Percentiles rank a stretch among this genome's conserved stretches.
phyloP scores from a whole-genome alignment of 129 eudicot genomes.

The Solidago caesia region DNA sequence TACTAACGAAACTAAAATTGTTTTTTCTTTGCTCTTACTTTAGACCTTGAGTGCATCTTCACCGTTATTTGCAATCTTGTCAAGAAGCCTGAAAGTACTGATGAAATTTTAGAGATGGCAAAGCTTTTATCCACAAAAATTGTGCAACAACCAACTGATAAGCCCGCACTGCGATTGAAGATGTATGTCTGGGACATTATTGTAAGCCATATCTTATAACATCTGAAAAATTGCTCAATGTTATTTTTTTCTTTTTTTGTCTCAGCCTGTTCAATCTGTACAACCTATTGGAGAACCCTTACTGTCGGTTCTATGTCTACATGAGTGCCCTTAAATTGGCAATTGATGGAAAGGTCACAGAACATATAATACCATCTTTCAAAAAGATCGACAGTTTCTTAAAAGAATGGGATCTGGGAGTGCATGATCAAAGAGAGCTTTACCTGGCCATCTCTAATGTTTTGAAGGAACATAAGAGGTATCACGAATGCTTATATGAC shows the following conservation, averaged over 20 bases:
- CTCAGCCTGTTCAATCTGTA: conserved; percentile 84
- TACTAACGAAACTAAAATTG: not conserved
- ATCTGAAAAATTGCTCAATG: conserved; percentile 15
- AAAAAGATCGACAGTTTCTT: conserved; percentile 73
- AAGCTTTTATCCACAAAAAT: conserved; percentile 71
- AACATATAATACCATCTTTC: conserved; percentile 71
- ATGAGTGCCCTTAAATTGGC: conserved; percentile 86
- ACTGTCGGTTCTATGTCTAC: conserved; percentile 77
- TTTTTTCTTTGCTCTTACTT: conserved; percentile 18
- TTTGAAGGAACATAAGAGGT: conserved; percentile 85
- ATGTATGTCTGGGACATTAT: conserved; percentile 43
- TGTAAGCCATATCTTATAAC: not conserved
- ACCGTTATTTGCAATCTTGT: conserved; percentile 86
- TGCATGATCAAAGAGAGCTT: conserved; percentile 81
- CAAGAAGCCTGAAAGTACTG: conserved; percentile 68
- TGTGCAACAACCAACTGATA: conserved; percentile 68
- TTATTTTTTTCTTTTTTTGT: not conserved
- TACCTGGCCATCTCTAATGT: conserved; percentile 60
- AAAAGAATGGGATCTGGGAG: conserved; percentile 87
- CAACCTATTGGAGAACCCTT: conserved; percentile 81
- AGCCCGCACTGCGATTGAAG: conserved; percentile 78
- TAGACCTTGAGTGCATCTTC: conserved; percentile 83
- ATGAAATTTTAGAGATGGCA: conserved; percentile 78
- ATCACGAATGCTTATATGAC: not conserved
- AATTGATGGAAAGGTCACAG: conserved; percentile 65